Evolutionary conservation across 2,329 filamentous ascomycete genomes (phyloP), one percentile per base, ranked within the genome.

Genomic region (Penicillium sp.): DNA sequence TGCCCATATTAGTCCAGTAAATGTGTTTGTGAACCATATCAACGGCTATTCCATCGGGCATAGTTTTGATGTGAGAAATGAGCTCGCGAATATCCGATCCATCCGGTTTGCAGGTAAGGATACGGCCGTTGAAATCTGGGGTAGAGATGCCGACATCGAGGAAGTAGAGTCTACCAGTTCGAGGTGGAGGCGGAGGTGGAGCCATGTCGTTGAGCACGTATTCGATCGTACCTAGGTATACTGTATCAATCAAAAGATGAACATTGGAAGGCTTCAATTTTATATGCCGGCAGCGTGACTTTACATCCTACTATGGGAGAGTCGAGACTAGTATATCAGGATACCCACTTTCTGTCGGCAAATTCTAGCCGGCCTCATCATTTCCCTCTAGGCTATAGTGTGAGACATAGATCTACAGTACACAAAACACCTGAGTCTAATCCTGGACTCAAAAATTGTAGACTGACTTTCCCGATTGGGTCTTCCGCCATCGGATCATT

Each of bases 1-100:
- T 33, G 1, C 54, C 54, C 51, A 54, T 54, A 23, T 57, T 57
- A 8, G 54, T 54, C 54, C 54, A 57, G 42, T 54, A 57, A 10
- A 57, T 57, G 23, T 54, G 51, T 9, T 43, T 33, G 18, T 40
- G 37, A 11, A 19, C 21, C 0, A 23, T 21, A 36, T 54, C 51
- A 23, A 57, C 26, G 19, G 46, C 46, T 24, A 57, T 19, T 28
- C 45, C 40, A 29, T 58, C 45, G 2, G 49, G 45, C 37, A 42
- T 24, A 2, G 19, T 42, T 3, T 24, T 43, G 19, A 51, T 36
- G 13, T 51, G 37, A n/a, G 48, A 34, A n/a, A 51, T 23, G 4
- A 51, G 48, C 16, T 51, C 48, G 18, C 24, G 48, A 14, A 51
- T 5, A 13, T 44, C 48, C 2, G 48, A 51, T 11, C 48, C 48